A percentile compares a stretch with the other conserved stretches of the same genome.
phyloP scores from a whole-genome alignment of 1,284 basidiomycete species.

The Apiotrichum veenhuisii region DNA sequence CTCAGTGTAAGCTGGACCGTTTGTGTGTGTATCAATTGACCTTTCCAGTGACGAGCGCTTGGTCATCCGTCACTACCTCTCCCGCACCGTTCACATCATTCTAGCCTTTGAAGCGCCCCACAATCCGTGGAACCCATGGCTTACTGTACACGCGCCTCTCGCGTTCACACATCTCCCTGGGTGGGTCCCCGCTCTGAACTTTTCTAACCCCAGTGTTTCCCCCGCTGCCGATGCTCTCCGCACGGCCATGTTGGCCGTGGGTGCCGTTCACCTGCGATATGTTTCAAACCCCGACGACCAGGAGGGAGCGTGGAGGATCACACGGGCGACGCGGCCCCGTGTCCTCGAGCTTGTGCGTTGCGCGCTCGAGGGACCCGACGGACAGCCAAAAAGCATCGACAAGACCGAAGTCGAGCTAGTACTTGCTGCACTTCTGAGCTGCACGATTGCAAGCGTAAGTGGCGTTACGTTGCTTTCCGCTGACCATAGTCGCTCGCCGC shows the following conservation, averaged over 20 bases:
- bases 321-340: constrained; percentile 27
- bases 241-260: constrained; percentile 40
- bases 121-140: constrained; percentile 45
- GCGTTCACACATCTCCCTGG: constrained; percentile 41
- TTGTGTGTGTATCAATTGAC: background rate
- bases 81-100: constrained; percentile 41
- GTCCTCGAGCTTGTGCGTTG: constrained; percentile 32
- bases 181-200: constrained; percentile 17
- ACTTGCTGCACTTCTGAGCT: constrained; percentile 40
- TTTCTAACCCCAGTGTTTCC: constrained; percentile 21
- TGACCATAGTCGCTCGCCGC: constrained; percentile 35
- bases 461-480: background rate
- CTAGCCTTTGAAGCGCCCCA: constrained; percentile 37
- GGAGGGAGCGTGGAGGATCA: constrained; percentile 34
- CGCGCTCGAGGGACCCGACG: constrained; percentile 27
- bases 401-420: constrained; percentile 40
- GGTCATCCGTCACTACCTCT: constrained; percentile 45
- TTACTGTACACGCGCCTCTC: constrained; percentile 38
- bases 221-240: constrained; percentile 43
- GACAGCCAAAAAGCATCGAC: constrained; percentile 26
- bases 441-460: constrained; percentile 45
- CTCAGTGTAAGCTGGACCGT: constrained; percentile 25
- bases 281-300: constrained; percentile 32
- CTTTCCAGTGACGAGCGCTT: constrained; percentile 35
- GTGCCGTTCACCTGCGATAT: constrained; percentile 42